Evolutionary conservation across 1,139 yeast genomes (phyloP).

Genomic region (Geotrichum restrictum): DNA sequence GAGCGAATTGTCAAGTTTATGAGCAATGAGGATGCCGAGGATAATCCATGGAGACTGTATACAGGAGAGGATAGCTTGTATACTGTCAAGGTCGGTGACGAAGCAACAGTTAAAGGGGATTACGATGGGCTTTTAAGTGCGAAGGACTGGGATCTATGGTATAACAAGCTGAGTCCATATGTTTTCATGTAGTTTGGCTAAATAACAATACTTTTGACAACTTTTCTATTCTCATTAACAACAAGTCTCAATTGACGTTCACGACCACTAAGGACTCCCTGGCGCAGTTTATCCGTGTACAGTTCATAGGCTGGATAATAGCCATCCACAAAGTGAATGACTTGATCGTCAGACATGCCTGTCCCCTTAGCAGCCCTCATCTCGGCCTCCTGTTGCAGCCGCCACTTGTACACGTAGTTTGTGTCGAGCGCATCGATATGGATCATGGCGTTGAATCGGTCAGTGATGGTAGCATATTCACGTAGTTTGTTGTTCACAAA

Average conservation of each 20-base stretch:
- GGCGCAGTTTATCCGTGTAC: constrained; percentile 50
- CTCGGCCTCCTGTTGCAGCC: constrained; percentile 77
- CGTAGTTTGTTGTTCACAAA: constrained; percentile 50
- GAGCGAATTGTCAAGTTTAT: too few relatives aligned
- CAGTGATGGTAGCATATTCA: constrained; percentile 56
- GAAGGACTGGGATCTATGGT: neutral
- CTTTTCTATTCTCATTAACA: constrained; percentile 1
- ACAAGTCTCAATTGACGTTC: constrained; percentile 2
- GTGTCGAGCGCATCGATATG: constrained; percentile 57
- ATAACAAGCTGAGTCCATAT: neutral
- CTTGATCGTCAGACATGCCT: constrained; percentile 79
- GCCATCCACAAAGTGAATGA: constrained; percentile 63
- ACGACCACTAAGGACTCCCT: neutral
- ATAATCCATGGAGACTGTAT: neutral
- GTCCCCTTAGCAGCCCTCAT: constrained; percentile 51
- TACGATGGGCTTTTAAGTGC: neutral
- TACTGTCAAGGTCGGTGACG: neutral
- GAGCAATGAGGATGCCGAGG: neutral
- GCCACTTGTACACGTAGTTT: constrained; percentile 70
- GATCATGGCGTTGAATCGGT: constrained; percentile 56
- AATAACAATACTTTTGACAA: neutral
- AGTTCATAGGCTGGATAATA: constrained; percentile 83
- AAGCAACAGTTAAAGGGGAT: neutral
- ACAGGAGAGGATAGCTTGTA: too few relatives aligned
- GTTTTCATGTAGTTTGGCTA: neutral